These are phyloP conservation scores for Eimeria sp. DNA, from an alignment of 169 alveolate species.

Conservation along the genomic window DNA sequence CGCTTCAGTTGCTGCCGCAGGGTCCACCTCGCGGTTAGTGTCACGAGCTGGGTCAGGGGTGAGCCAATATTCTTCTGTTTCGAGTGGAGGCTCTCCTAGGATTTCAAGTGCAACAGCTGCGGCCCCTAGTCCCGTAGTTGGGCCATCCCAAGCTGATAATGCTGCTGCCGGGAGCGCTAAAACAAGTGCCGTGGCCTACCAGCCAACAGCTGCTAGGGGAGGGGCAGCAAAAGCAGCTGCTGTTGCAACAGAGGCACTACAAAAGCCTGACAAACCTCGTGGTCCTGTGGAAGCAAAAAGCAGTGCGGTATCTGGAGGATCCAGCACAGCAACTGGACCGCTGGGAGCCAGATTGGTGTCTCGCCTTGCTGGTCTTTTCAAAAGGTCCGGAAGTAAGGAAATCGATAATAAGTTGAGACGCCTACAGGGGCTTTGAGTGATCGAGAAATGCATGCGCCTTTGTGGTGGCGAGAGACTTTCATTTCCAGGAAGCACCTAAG, in stretches of 20 bases:
- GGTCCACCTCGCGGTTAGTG: background rate
- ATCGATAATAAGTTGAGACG: background rate
- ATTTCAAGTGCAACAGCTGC: background rate
- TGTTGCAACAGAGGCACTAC: background rate
- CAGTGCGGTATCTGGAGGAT: background rate
- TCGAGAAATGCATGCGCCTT: background rate
- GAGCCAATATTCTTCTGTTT: background rate
- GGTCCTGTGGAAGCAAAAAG: background rate
- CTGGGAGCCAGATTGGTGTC: constrained; percentile 75
- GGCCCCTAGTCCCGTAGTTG: background rate
- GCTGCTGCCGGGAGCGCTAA: background rate
- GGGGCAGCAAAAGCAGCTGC: background rate
- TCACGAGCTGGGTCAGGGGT: background rate
- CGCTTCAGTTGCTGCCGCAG: background rate
- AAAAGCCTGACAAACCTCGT: background rate
- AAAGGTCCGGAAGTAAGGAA: constrained; percentile 52
- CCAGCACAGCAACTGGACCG: constrained; percentile 28
- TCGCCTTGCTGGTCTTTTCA: constrained; percentile 51
- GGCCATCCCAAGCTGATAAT: background rate
- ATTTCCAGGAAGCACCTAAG: background rate
- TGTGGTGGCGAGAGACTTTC: background rate
- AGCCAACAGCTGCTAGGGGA: background rate
- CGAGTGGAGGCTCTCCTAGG: background rate
- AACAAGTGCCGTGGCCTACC: background rate
- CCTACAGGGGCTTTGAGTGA: background rate